These are phyloP conservation scores for Kwoniella dejecticola DNA, from an alignment of 768 basidiomycete genomes.

Conservation along the genomic window DNA sequence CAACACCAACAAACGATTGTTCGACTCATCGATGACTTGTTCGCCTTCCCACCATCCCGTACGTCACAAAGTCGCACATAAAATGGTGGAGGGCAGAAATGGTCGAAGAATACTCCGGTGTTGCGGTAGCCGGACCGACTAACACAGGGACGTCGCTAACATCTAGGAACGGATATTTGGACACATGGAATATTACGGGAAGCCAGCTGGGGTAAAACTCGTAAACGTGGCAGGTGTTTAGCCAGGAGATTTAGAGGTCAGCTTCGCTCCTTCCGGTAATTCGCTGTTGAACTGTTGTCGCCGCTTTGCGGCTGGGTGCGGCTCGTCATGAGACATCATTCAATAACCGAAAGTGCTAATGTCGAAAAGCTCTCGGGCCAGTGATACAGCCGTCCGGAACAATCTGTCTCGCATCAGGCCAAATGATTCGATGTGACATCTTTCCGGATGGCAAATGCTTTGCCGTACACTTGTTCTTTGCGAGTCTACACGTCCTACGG, in stretches of 20 bases:
- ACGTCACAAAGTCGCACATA: background rate
- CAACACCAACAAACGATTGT: too few relatives aligned
- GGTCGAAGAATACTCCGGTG: conserved; percentile 2
- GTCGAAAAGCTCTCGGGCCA: too few relatives aligned
- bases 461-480: too few relatives aligned
- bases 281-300: too few relatives aligned
- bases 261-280: background rate
- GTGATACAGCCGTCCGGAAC: too few relatives aligned
- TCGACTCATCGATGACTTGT: too few relatives aligned
- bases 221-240: background rate
- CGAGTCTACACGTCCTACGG: too few relatives aligned
- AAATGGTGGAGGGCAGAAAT: background rate
- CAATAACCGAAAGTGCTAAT: too few relatives aligned
- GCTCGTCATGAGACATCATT: too few relatives aligned
- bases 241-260: background rate
- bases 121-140: conserved; percentile 6
- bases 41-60: too few relatives aligned
- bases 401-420: background rate
- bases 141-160: background rate
- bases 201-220: too few relatives aligned
- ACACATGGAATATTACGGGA: background rate
- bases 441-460: background rate
- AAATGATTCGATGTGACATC: background rate
- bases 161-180: background rate
- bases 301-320: too few relatives aligned